A percentile compares a stretch with the other conserved stretches of the same genome.
phyloP scores from a whole-genome alignment of 208 protist genomes.

The Leishmania braziliensis region DNA sequence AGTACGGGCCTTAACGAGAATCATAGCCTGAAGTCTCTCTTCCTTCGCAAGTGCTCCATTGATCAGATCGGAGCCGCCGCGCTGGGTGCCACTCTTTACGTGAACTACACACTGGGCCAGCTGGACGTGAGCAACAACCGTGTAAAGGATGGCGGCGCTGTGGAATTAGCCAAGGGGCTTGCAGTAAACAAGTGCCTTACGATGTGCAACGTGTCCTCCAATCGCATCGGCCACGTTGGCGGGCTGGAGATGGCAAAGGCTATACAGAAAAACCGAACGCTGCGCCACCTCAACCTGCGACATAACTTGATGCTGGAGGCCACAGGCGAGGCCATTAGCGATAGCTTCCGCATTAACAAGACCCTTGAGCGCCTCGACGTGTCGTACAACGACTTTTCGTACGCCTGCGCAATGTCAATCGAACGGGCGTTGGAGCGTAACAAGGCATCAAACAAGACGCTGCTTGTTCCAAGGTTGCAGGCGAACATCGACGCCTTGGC shows the following conservation, averaged over 20 bases:
- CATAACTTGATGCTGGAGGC: conserved; percentile 78
- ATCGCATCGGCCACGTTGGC: conserved; percentile 82
- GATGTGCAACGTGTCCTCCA: conserved; percentile 69
- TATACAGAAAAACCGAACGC: conserved; percentile 62
- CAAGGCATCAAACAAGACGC: conserved; percentile 62
- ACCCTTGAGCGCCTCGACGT: conserved; percentile 85
- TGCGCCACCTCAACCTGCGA: conserved; percentile 80
- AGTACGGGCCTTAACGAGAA: conserved; percentile 75
- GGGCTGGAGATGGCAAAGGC: conserved; percentile 64
- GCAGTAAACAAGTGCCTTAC: conserved; percentile 65
- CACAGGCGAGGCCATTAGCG: conserved; percentile 73
- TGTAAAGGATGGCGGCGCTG: conserved; percentile 77
- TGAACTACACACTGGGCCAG: conserved; percentile 56
- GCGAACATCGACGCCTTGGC: conserved; percentile 76
- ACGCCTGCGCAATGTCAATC: conserved; percentile 84
- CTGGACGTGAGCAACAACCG: conserved; percentile 87
- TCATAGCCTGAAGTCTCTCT: conserved; percentile 50
- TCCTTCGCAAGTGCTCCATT: conserved; percentile 63
- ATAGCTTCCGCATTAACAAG: conserved; percentile 63
- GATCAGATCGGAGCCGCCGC: conserved; percentile 50
- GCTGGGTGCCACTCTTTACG: conserved; percentile 54
- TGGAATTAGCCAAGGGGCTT: conserved; percentile 76
- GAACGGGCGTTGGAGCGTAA: conserved; percentile 66
- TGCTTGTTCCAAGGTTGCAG: conserved; percentile 77
- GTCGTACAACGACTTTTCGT: conserved; percentile 92